These are phyloP conservation scores for Euphorbia tirucalli DNA, from an alignment of 345 rosid species.

Conservation along the genomic window DNA sequence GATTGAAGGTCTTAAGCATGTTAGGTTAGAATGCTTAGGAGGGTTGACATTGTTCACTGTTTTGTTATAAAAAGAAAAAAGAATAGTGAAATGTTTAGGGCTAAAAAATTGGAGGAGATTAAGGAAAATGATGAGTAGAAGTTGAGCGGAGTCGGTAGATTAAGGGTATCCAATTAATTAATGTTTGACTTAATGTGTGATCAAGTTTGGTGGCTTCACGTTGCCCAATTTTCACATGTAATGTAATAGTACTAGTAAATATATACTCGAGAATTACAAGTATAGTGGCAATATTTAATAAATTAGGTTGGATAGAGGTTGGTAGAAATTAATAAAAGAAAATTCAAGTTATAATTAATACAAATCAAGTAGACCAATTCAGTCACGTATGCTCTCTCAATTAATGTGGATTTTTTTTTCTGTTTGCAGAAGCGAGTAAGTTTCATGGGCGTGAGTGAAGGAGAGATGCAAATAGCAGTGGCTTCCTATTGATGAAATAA, in stretches of 20 bases:
- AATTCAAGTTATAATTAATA: background rate
- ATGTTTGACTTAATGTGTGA: background rate
- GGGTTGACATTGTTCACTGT: background rate
- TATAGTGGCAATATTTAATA: no score
- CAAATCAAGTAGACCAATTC: no score
- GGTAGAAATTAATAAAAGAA: background rate
- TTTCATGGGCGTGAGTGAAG: conserved; percentile 60
- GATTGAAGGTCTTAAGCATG: no score
- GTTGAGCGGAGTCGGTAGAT: background rate
- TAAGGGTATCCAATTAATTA: background rate
- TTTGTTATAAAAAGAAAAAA: background rate
- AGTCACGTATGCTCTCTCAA: no score
- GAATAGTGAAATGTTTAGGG: background rate
- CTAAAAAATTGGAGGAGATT: background rate
- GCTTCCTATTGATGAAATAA: conserved; percentile 35
- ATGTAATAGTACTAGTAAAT: no score
- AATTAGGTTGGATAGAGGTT: background rate
- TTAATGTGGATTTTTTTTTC: background rate
- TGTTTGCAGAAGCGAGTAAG: conserved; percentile 79
- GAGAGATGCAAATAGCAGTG: conserved; percentile 61
- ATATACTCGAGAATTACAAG: no score
- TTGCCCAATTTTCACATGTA: background rate
- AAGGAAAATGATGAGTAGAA: background rate
- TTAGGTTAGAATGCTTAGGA: background rate
- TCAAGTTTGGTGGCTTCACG: background rate